Base-by-base conservation (phyloP, 1,139 yeast genomes). In the Kazachstania sp. region DNA sequence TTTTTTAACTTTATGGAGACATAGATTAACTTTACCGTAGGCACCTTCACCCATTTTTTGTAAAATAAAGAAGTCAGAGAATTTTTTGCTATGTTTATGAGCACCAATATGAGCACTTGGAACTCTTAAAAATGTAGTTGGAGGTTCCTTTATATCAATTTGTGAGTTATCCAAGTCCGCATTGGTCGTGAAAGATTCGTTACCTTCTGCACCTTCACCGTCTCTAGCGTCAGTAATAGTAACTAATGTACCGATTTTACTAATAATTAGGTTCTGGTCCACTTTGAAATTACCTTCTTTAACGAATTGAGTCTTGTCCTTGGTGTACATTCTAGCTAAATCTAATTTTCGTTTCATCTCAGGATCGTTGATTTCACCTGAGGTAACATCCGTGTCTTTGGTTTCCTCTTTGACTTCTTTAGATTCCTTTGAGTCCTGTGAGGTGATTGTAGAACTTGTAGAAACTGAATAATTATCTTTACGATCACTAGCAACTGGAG, bases 11-110 rank as follows among this genome's bases (percentile, higher is more conserved):
- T 75, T 77, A 59, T 84, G 86, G 60, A 77, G 77, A 9, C 88
- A 95, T 34, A 88, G 71, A 19, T 84, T 81, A 20, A 92, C 98
- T 60, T 86, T 86, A 15, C 97, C 97, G 60, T 90, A 92, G 0
- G 97, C 97, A 39, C 98, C 98, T 64, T 86, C 95, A 1, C 98
- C 98, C 81, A 92, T 78, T 52, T 82, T 79, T 61, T 85, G 83
- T 41, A 86, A 48, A 1, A 86, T 76, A 3, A 70, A 68, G 59
- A 86, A 92, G 61, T 88, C 95, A 0, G 74, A 63, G 53, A 86
- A 76, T 52, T 79, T 78, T 63, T 86, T 86, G 31, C 77, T 77
- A 52, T 88, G 71, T 60, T 86, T 72, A 48, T 70, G 69, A 9
- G 69, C 63, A 1, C 92, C 92, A 51, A 83, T 79, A 28, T 51